Conservation (phyloP, 768 basidiomycete genomes). For the Hygrocybe coccinea region DNA sequence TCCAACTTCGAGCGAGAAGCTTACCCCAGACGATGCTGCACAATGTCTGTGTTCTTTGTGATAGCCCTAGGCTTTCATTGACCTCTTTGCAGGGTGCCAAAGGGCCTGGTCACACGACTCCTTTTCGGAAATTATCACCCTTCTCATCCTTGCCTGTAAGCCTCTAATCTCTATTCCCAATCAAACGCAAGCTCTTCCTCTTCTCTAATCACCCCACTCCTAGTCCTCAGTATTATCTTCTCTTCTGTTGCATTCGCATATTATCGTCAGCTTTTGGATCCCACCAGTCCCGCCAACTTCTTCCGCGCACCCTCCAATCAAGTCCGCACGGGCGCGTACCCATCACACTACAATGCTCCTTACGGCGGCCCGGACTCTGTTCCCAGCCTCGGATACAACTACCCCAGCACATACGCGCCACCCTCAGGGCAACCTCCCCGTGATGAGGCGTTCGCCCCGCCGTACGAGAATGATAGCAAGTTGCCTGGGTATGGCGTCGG, state of each 20-base stretch:
- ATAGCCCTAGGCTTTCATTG: slow-evolving; percentile 1
- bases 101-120: slow-evolving; percentile 58
- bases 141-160: slow-evolving; percentile 59
- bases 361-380: slow-evolving; percentile 43
- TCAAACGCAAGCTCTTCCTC: neutral
- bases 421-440: slow-evolving; percentile 47
- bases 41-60: slow-evolving; percentile 37
- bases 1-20: slow-evolving; percentile 27
- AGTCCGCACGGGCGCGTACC: slow-evolving; percentile 33
- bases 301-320: slow-evolving; percentile 43
- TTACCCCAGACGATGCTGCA: slow-evolving; percentile 38
- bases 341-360: slow-evolving; percentile 56
- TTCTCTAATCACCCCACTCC: neutral
- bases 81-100: slow-evolving; percentile 51
- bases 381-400: slow-evolving; percentile 29
- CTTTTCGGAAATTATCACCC: slow-evolving; percentile 60
- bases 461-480: slow-evolving; percentile 34
- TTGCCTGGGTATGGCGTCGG: slow-evolving; percentile 47
- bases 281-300: slow-evolving; percentile 50
- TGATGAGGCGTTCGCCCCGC: slow-evolving; percentile 35
- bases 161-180: neutral
- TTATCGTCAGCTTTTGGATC: slow-evolving; percentile 72
- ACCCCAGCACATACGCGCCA: slow-evolving; percentile 37
- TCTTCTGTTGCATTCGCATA: slow-evolving; percentile 62
- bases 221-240: slow-evolving; percentile 60